These are phyloP conservation scores for Aquilaria malaccensis DNA, from an alignment of 345 rosid genomes.

Conservation along the genomic window DNA sequence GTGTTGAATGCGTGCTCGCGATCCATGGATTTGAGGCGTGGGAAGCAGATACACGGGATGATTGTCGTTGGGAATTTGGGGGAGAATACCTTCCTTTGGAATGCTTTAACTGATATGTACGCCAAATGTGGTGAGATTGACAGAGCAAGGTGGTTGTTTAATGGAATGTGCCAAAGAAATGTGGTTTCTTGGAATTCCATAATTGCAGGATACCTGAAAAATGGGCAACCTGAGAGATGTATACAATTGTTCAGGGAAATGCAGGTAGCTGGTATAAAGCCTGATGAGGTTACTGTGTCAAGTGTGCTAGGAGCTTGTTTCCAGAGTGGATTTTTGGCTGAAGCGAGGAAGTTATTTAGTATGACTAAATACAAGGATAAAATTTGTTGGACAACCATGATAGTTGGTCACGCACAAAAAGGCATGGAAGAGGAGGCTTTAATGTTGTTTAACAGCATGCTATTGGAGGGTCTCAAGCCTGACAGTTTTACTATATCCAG, in stretches of 20 bases:
- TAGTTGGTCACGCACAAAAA: slow-evolving; percentile 44
- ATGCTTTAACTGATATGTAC: slow-evolving; percentile 51
- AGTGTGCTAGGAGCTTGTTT: slow-evolving; percentile 42
- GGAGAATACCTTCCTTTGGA: slow-evolving; percentile 35
- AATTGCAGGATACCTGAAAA: slow-evolving; percentile 43
- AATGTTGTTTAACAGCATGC: slow-evolving; percentile 36
- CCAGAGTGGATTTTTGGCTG: slow-evolving; percentile 24
- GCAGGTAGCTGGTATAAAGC: slow-evolving; percentile 29
- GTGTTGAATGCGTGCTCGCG: slow-evolving; percentile 43
- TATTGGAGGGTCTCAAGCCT: slow-evolving; percentile 28
- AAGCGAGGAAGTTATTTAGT: slow-evolving; percentile 28
- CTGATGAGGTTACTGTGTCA: slow-evolving; percentile 44
- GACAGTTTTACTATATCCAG: slow-evolving; percentile 42
- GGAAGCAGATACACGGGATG: slow-evolving; percentile 54
- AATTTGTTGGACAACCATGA: slow-evolving; percentile 54
- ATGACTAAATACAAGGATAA: slow-evolving; percentile 39
- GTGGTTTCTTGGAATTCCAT: slow-evolving; percentile 50
- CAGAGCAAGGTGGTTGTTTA: slow-evolving; percentile 40
- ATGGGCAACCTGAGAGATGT: slow-evolving; percentile 36
- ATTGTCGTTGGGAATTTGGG: slow-evolving; percentile 23
- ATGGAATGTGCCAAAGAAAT: slow-evolving; percentile 27
- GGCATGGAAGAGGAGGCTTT: slow-evolving; percentile 53
- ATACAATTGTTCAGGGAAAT: slow-evolving; percentile 39
- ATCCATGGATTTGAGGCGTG: slow-evolving; percentile 36
- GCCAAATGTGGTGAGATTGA: slow-evolving; percentile 46